phyloP scores from a whole-genome alignment of 2,329 filamentous ascomycete genomes.

The Rutstroemia sp. region DNA sequence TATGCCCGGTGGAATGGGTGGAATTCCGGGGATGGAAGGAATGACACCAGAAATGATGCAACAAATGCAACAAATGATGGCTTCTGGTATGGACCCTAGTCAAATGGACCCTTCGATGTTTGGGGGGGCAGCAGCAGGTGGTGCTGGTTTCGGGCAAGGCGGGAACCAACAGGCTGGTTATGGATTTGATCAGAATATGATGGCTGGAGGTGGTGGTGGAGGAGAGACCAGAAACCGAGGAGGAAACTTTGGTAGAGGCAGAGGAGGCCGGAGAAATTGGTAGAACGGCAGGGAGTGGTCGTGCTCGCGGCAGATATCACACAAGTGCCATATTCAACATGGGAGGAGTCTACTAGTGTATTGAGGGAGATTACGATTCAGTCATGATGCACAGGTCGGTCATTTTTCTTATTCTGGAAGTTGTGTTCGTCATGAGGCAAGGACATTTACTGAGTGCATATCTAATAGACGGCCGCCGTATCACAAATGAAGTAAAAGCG shows the following conservation, averaged over 20 bases:
- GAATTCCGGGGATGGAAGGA: conserved; percentile 53
- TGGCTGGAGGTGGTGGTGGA: conserved; percentile 17
- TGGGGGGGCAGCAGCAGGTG: conserved; percentile 45
- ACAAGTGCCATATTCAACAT: too few relatives aligned
- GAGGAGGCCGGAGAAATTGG: conserved; percentile 26
- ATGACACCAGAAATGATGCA: conserved; percentile 59
- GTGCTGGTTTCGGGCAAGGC: conserved; percentile 34
- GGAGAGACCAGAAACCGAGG: conserved; percentile 24
- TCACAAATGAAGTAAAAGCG: too few relatives aligned
- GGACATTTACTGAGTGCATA: too few relatives aligned
- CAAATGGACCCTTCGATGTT: conserved; percentile 60
- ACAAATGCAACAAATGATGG: conserved; percentile 67
- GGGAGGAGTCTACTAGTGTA: too few relatives aligned
- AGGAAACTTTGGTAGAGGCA: conserved; percentile 28
- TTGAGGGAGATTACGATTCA: too few relatives aligned
- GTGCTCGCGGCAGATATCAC: too few relatives aligned
- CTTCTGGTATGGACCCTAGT: conserved; percentile 54
- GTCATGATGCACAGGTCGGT: too few relatives aligned
- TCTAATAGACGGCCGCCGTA: too few relatives aligned
- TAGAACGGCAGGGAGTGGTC: background rate
- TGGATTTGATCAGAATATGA: conserved; percentile 27
- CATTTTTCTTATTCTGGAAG: too few relatives aligned
- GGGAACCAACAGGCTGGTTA: conserved; percentile 31
- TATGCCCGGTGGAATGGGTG: conserved; percentile 28
- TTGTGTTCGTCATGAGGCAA: too few relatives aligned